Evolutionary conservation across 345 rosid species (phyloP), one percentile per base, ranked within the genome.

Genomic region (Diplotaxis tenuifolia): DNA sequence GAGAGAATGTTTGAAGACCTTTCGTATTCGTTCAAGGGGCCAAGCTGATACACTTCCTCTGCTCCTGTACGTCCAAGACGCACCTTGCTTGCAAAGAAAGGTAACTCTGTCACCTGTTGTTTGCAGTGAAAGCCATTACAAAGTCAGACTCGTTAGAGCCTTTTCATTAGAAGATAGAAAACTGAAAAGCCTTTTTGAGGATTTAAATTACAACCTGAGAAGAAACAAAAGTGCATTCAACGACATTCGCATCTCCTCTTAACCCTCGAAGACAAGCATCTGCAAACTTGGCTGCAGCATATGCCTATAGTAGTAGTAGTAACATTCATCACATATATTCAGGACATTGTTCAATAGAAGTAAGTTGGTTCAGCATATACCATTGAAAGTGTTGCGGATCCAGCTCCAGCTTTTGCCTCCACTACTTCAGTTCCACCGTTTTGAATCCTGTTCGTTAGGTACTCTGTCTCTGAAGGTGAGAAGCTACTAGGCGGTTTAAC

Each of bases 371-470:
- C 4, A 68, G 12, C 22, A 12, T 12, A 4, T 71, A 90, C 93
- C 96, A 90, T 90, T 47, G 93, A 90, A 29, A 86, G 83, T 57
- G 96, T 90, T 28, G 96, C 96, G 40, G 96, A 90, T 52, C 91
- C 93, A 56, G 93, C 67, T 64, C 96, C 93, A 72, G 93, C 93
- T 82, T 88, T 90, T 53, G 96, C 96, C 89, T 90, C 94, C 57
- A 90, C 96, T 68, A 90, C 94, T 79, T 90, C 91, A 54, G 93
- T 90, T 55, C 96, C 96, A 61, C 96, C 96, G 47, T 90, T 90
- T 68, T 90, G 94, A 80, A 90, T 86, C 57, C 96, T 81, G 78
- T 85, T 82, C 40, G 94, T 90, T 58, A 90, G 86, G 80, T 86
- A 84, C 28, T 84, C 89, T 5, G 68, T 80, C 73, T 90, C 96